Conservation (phyloP, 1,139 yeast genomes). For the Geotrichum aggregatum region DNA sequence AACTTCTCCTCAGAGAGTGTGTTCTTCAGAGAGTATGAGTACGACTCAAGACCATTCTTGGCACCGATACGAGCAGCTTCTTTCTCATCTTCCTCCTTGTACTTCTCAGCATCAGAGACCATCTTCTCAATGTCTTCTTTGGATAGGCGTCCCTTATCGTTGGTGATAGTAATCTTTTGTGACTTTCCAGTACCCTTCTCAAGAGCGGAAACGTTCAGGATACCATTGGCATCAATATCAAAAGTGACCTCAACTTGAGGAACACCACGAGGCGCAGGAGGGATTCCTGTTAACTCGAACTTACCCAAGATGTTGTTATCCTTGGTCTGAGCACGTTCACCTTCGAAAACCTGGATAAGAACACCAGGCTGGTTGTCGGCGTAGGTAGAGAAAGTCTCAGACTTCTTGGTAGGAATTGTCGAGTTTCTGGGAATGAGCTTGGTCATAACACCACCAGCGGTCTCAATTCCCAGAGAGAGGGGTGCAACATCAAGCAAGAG, state of each 20-base stretch:
- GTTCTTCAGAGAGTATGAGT: slow-evolving; percentile 85
- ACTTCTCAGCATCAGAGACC: slow-evolving; percentile 88
- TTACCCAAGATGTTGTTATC: slow-evolving; percentile 92
- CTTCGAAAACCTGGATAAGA: slow-evolving; percentile 86
- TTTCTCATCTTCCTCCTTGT: slow-evolving; percentile 78
- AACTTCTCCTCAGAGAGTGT: slow-evolving; percentile 72
- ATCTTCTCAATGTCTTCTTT: slow-evolving; percentile 92
- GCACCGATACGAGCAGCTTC: slow-evolving; percentile 71
- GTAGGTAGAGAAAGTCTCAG: slow-evolving; percentile 85
- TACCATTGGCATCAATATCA: slow-evolving; percentile 90
- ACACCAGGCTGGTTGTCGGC: slow-evolving; percentile 95
- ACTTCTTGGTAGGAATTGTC: slow-evolving; percentile 88
- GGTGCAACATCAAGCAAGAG: slow-evolving; percentile 83
- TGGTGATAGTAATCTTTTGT: slow-evolving; percentile 75
- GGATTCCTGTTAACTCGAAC: slow-evolving; percentile 86
- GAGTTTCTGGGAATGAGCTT: slow-evolving; percentile 88
- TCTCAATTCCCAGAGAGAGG: slow-evolving; percentile 85
- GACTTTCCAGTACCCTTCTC: slow-evolving; percentile 90
- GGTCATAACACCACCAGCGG: slow-evolving; percentile 94
- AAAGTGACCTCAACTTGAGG: slow-evolving; percentile 92
- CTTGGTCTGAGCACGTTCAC: slow-evolving; percentile 90
- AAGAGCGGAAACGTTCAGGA: slow-evolving; percentile 87
- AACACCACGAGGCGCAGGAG: slow-evolving; percentile 95
- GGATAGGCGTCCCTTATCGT: slow-evolving; percentile 93
- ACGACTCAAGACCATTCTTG: slow-evolving; percentile 89